These are phyloP conservation scores for Daedaleopsis nitida DNA, from an alignment of 768 basidiomycete genomes.

Conservation along the genomic window DNA sequence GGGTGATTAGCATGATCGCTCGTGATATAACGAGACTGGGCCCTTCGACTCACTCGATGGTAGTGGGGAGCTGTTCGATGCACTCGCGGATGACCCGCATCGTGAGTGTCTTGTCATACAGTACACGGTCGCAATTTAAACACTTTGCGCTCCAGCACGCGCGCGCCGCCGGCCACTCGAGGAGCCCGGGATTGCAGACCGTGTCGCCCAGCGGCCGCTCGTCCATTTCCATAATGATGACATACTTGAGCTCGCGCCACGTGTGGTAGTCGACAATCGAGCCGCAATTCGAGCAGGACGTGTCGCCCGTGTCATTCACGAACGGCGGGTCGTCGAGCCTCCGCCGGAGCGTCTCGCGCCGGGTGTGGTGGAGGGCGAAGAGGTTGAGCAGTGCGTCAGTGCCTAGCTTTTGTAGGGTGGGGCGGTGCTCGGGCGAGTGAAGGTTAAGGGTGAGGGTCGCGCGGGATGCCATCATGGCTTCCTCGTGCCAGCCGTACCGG, in stretches of 20 bases:
- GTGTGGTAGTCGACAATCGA: slow-evolving; percentile 54
- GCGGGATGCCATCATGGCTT: slow-evolving; percentile 54
- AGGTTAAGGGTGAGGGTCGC: slow-evolving; percentile 58
- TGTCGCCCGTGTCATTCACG: slow-evolving; percentile 48
- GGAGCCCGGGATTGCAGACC: slow-evolving; percentile 48
- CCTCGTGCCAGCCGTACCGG: slow-evolving; percentile 60
- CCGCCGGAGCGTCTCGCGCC: slow-evolving; percentile 51
- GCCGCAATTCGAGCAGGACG: slow-evolving; percentile 57
- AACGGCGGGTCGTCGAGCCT: slow-evolving; percentile 61
- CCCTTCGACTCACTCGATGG: slow-evolving; percentile 31
- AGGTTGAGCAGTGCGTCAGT: slow-evolving; percentile 55
- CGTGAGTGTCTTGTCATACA: slow-evolving; percentile 60
- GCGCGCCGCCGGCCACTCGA: slow-evolving; percentile 58
- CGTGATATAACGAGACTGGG: background rate
- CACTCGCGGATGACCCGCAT: slow-evolving; percentile 56
- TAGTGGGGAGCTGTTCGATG: slow-evolving; percentile 49
- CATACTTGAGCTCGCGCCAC: slow-evolving; percentile 66
- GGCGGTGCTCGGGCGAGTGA: slow-evolving; percentile 46
- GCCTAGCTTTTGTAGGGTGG: slow-evolving; percentile 48
- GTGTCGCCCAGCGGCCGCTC: slow-evolving; percentile 60
- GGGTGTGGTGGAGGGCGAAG: slow-evolving; percentile 52
- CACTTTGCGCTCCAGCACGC: slow-evolving; percentile 65
- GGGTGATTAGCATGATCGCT: background rate
- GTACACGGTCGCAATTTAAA: slow-evolving; percentile 47
- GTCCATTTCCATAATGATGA: slow-evolving; percentile 60